Base-by-base conservation (phyloP, 1,284 basidiomycete species). In the Pseudomicrostroma phylloplanum region DNA sequence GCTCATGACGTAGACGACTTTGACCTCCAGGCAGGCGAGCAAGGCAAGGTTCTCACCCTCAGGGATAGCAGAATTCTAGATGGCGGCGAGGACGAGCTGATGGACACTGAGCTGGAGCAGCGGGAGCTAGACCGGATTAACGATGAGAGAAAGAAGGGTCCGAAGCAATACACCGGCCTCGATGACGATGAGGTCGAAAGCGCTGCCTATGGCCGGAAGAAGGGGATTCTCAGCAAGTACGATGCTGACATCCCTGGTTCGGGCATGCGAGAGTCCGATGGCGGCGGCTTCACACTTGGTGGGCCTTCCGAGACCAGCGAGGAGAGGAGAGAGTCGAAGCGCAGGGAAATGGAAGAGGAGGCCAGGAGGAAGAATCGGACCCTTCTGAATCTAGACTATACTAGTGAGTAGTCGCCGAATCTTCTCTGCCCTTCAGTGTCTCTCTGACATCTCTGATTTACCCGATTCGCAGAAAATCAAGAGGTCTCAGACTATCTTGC, bases 41-140 rank as follows among this genome's bases (percentile, higher is more conserved):
- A 96, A 80, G 92, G 91, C 70, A 87, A 88, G 66, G 90, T 98
- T 82, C 87, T 99, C 69, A 99, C 96, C 1, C 83, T 99, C 74
- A 93, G 94, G 84, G 96, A 99, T 79, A 89, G 88, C 72, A 86
- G 89, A 42, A 89, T 99, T 60, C 87, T 98, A 39, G 92, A 96
- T 83, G 91, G 91, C 88, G 72, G 64, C 90, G 96, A 98, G 87
- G 96, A 98, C 81, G 94, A 96, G 80, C 84, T 98, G 19, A 90
- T 96, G 81, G 96, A 98, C 73, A 83, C 94, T 56, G 90, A 92
- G 70, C 85, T 97, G 82, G 91, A 90, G 0, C 92, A 96, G 77
- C 85, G 85, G 55, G 91, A 92, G 72, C 85, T 85, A 11, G 85
- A 86, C 23, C 86, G 89, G 77, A 88, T 88, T 82, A 89, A 86